These are phyloP conservation scores for Nemania abortiva DNA, from an alignment of 2,329 filamentous ascomycete species.

Conservation along the genomic window DNA sequence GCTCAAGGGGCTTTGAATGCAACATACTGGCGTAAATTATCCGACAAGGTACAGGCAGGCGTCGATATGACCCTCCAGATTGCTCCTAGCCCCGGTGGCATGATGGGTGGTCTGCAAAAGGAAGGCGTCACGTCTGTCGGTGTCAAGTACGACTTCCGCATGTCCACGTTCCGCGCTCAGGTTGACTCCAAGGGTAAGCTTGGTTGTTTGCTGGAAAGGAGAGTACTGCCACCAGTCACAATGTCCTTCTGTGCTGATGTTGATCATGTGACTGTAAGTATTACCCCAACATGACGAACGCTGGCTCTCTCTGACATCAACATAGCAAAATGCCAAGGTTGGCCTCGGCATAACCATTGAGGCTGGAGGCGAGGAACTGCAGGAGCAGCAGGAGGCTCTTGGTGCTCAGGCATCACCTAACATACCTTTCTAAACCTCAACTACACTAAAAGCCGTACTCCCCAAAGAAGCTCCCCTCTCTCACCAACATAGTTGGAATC, in stretches of 20 bases:
- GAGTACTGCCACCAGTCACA: slow-evolving; percentile 89
- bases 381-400: slow-evolving; percentile 80
- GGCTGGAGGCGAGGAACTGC: slow-evolving; percentile 84
- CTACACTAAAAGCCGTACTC: slow-evolving; percentile 36
- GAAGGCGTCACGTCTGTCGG: slow-evolving; percentile 93
- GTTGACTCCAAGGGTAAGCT: slow-evolving; percentile 96
- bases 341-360: slow-evolving; percentile 94
- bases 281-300: background rate
- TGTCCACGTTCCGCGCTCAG: slow-evolving; percentile 95
- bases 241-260: slow-evolving; percentile 97
- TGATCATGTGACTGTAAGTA: slow-evolving; percentile 90
- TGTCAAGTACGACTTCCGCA: slow-evolving; percentile 98
- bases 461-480: slow-evolving; percentile 45
- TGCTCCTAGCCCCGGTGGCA: slow-evolving; percentile 69
- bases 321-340: slow-evolving; percentile 92
- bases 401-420: slow-evolving; percentile 66
- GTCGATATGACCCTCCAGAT: slow-evolving; percentile 94
- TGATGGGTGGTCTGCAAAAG: slow-evolving; percentile 84
- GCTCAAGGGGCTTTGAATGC: slow-evolving; percentile 89
- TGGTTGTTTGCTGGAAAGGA: slow-evolving; percentile 93
- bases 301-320: slow-evolving; percentile 29
- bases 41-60: slow-evolving; percentile 95
- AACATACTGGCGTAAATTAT: slow-evolving; percentile 93
- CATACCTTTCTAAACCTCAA: slow-evolving; percentile 72
- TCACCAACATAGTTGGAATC: slow-evolving; percentile 27